A percentile compares a stretch with the other conserved stretches of the same genome.
phyloP scores from a whole-genome alignment of 1,139 yeast species.

The Meyerozyma guilliermondii region DNA sequence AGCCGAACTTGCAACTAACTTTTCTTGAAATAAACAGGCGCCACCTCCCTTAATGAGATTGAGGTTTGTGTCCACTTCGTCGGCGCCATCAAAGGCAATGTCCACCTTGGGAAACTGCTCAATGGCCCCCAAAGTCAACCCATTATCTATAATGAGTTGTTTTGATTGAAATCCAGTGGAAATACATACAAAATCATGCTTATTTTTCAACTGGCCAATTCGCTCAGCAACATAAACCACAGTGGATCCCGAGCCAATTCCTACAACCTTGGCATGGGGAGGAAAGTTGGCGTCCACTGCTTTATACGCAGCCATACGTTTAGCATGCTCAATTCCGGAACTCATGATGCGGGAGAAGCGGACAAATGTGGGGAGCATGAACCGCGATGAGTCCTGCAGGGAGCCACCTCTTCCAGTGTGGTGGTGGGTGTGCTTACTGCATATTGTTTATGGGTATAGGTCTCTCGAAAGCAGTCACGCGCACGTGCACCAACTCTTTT shows the following conservation, averaged over 20 bases:
- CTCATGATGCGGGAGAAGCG: conserved; percentile 1
- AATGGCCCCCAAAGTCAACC: conserved; percentile 70
- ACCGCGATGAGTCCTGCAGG: neutral
- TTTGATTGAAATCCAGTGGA: conserved; percentile 97
- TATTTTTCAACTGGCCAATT: conserved; percentile 64
- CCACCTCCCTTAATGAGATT: conserved; percentile 98
- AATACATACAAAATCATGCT: conserved; percentile 64
- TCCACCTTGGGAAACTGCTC: conserved; percentile 80
- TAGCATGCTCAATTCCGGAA: conserved; percentile 53
- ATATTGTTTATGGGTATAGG: neutral
- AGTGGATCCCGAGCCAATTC: conserved; percentile 96
- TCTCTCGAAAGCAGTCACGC: neutral
- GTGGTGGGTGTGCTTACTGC: neutral
- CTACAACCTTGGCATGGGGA: conserved; percentile 65
- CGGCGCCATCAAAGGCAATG: conserved; percentile 97
- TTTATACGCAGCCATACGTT: conserved; percentile 79
- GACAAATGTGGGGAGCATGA: neutral
- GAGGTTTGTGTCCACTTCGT: conserved; percentile 78
- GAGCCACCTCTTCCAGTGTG: no score
- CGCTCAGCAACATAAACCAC: conserved; percentile 95
- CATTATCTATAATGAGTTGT: conserved; percentile 77
- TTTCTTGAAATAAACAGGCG: conserved; percentile 95
- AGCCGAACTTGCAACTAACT: conserved; percentile 83
- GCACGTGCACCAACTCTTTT: conserved; percentile 5
- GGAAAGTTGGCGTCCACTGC: conserved; percentile 93